Base-by-base conservation (phyloP, 805 yeast genomes). In the Candida taoyuanica region DNA sequence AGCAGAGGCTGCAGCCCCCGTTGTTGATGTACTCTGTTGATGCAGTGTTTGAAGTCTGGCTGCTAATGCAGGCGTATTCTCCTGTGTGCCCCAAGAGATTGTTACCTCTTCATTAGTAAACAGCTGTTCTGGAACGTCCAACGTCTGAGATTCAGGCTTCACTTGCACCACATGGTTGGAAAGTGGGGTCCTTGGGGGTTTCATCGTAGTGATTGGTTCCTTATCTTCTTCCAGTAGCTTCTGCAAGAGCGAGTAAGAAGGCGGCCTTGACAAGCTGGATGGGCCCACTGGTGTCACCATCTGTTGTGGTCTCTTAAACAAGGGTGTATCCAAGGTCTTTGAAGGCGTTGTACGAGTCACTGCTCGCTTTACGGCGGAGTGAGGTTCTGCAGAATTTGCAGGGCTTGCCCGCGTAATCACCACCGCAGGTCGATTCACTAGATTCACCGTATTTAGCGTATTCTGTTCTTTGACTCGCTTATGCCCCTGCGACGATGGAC, bases 71-170 rank as follows among this genome's bases (percentile, higher is more conserved):
- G 23, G 11, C 3, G 40, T 19, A 27, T 33, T 27, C 13, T 34
- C 34, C 18, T 41, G 39, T 18, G 45, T 41, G 8, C 45, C 45
- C 45, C 45, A 41, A 16, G 42, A 27, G 18, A 41, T 32, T 2
- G 16, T 15, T 5, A 28, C 32, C 3, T 34, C 37, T 9, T 24
- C 38, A 25, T 23, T 29, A 12, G n/a, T n/a, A n/a, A n/a, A n/a
- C n/a, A n/a, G n/a, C n/a, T n/a, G n/a, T n/a, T n/a, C n/a, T n/a
- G n/a, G n/a, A n/a, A n/a, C n/a, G n/a, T n/a, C n/a, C n/a, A n/a
- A n/a, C n/a, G n/a, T n/a, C n/a, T n/a, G n/a, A n/a, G n/a, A n/a
- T n/a, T n/a, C n/a, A n/a, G n/a, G 19, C 29, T n/a, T 29, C 30
- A 7, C 17, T n/a, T 11, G 30, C 11, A 14, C 18, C 16, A 9